Percentiles rank a stretch among this genome's conserved stretches.
Evolutionary conservation across 495 filamentous ascomycete genomes (phyloP).

Genomic region (Lasiosphaeria ovina): DNA sequence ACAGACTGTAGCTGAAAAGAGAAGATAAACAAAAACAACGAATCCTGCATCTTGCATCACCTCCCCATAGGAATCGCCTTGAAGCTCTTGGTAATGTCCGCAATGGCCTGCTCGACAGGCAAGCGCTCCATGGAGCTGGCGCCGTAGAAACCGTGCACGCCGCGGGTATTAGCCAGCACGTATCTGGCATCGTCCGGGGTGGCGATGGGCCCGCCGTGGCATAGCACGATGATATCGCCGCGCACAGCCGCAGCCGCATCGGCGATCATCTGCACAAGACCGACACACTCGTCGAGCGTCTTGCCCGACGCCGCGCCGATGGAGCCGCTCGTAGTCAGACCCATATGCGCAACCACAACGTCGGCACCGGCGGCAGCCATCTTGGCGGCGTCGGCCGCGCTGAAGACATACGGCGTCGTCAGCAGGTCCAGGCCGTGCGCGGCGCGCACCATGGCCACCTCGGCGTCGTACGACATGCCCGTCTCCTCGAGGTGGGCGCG

Average conservation of each 20-base stretch:
- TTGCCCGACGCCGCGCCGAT: constrained; percentile 62
- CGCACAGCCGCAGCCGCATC: constrained; percentile 56
- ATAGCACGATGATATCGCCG: constrained; percentile 61
- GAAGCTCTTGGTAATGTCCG: constrained; percentile 58
- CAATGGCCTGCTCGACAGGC: constrained; percentile 66
- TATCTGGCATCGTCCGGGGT: constrained; percentile 60
- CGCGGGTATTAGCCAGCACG: constrained; percentile 55
- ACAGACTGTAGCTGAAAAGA: too few species aligned
- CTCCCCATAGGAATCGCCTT: constrained; percentile 34
- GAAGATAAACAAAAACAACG: too few species aligned
- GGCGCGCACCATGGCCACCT: constrained; percentile 61
- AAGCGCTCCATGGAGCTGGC: constrained; percentile 70
- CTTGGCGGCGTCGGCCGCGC: constrained; percentile 50
- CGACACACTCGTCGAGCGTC: constrained; percentile 60
- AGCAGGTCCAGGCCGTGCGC: constrained; percentile 58
- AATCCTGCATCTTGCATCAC: too few species aligned
- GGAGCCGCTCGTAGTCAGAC: constrained; percentile 61
- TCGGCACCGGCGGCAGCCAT: constrained; percentile 67
- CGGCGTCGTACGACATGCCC: constrained; percentile 62
- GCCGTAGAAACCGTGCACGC: constrained; percentile 69
- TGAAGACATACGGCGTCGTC: constrained; percentile 70
- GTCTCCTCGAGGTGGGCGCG: constrained; percentile 67
- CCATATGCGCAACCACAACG: constrained; percentile 67
- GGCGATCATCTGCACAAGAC: constrained; percentile 58
- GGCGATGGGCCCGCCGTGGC: constrained; percentile 68